Evolutionary conservation across 2,329 filamentous ascomycete genomes (phyloP), one percentile per base, ranked within the genome.

Genomic region (Colletotrichum caudatum): DNA sequence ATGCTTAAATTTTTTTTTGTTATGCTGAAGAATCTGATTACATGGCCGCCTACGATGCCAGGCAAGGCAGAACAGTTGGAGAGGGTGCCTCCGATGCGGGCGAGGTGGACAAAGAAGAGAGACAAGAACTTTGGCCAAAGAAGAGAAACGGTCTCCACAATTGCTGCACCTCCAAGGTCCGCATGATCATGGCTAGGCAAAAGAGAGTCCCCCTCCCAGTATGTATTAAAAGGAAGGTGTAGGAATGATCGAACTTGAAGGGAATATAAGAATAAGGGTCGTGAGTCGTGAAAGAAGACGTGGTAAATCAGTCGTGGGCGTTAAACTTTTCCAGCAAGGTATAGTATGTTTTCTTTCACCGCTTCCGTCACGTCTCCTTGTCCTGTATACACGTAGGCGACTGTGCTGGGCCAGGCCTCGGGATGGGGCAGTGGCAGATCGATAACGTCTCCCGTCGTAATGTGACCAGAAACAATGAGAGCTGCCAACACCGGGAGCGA

Each of bases 371-470:
- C 69, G 57, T 82, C 80, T 16, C 82, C 83, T 64, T 83, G 80
- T 46, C 86, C 86, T 0, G 85, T 88, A 76, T 90, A 90, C 35
- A 88, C 81, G 74, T 88, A 87, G 5, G 81, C 79, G n/a, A 89
- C 80, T 0, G 88, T 90, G 65, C 87, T 84, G 2, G 78, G 76
- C 89, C 89, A 91, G 9, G 81, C 85, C 62, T 85, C 83, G 1
- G 89, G 88, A 68, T 86, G 82, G 1, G 89, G 89, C 66, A 91
- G 74, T 0, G 89, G 88, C 12, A 91, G 80, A 73, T 90, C 88
- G 63, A 91, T 81, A 2, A 81, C 80, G 74, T 90, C 89, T 37
- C 87, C 85, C 33, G 82, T 81, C 18, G 80, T 79, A 29, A 90
- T 82, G 74, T 86, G 82, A 5, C 86, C 84, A 0, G 87, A 89